These are phyloP conservation scores for Talaromyces stipitatus DNA, from an alignment of 495 filamentous ascomycete species.

Conservation along the genomic window DNA sequence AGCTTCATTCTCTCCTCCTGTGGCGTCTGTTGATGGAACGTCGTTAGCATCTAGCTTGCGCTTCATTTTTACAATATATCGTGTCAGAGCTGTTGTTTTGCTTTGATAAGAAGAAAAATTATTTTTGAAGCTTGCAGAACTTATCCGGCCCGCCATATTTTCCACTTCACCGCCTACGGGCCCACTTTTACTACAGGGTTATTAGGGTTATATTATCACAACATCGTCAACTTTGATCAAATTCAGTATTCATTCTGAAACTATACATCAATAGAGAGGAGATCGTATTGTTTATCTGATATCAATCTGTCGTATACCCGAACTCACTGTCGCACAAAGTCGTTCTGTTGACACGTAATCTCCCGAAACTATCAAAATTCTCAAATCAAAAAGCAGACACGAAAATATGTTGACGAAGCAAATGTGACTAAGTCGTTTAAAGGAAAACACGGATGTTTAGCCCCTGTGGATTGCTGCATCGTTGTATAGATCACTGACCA, in stretches of 20 bases:
- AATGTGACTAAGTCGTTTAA: no score
- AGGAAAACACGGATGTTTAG: no score
- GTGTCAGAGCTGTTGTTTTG: background rate
- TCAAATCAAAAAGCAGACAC: background rate
- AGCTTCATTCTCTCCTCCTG: conserved; percentile 12
- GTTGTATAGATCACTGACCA: no score
- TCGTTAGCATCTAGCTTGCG: conserved; percentile 56
- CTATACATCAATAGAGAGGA: background rate
- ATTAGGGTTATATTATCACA: background rate
- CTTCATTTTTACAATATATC: conserved; percentile 41
- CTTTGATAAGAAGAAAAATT: conserved; percentile 1
- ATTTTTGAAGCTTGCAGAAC: background rate
- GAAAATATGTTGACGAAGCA: no score
- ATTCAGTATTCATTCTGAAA: background rate
- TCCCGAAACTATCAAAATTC: background rate
- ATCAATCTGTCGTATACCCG: background rate
- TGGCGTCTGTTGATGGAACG: conserved; percentile 38
- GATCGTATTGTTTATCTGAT: background rate
- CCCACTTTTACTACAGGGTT: background rate
- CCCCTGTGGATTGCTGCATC: no score
- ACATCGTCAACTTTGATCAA: background rate
- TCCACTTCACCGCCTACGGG: conserved; percentile 6
- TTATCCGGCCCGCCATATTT: conserved; percentile 8
- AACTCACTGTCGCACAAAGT: background rate
- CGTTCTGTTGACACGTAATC: background rate